Evolutionary conservation across 257 asterid genomes (phyloP).

Genomic region (Ocimum tenuiflorum): DNA sequence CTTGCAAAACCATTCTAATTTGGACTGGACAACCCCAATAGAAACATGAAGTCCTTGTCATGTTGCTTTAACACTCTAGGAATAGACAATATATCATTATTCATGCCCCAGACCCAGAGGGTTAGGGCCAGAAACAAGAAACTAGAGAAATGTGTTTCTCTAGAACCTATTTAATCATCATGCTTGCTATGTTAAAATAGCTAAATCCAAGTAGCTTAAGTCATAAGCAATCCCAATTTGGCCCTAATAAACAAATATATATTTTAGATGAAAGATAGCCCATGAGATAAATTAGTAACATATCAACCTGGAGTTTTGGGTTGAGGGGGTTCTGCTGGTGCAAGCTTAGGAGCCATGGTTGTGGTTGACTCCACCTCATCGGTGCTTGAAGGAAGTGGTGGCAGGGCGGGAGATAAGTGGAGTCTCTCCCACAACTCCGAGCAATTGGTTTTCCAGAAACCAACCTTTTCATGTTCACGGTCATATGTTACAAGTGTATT

Average conservation of each 20-base stretch:
- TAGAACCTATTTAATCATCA: background rate
- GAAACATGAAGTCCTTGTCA: no score
- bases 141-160: background rate
- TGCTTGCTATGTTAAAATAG: background rate
- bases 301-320: slow-evolving; percentile 46
- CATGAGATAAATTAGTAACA: slow-evolving; percentile 9
- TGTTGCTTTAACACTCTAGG: no score
- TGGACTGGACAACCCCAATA: no score
- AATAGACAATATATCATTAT: background rate
- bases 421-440: slow-evolving; percentile 92
- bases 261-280: slow-evolving; percentile 1
- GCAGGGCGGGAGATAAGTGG: slow-evolving; percentile 43
- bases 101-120: background rate
- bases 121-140: background rate
- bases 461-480: slow-evolving; percentile 82
- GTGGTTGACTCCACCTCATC: slow-evolving; percentile 33
- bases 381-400: slow-evolving; percentile 40
- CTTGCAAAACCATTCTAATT: no score
- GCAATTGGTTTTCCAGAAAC: slow-evolving; percentile 97
- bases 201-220: background rate
- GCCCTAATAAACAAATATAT: background rate
- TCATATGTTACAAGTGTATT: slow-evolving; percentile 95
- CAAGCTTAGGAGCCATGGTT: slow-evolving; percentile 39
- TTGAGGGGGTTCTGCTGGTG: slow-evolving; percentile 50
- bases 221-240: background rate